Conservation (phyloP, 139 green algal genomes). For the Chlamydomonas asymmetrica region DNA sequence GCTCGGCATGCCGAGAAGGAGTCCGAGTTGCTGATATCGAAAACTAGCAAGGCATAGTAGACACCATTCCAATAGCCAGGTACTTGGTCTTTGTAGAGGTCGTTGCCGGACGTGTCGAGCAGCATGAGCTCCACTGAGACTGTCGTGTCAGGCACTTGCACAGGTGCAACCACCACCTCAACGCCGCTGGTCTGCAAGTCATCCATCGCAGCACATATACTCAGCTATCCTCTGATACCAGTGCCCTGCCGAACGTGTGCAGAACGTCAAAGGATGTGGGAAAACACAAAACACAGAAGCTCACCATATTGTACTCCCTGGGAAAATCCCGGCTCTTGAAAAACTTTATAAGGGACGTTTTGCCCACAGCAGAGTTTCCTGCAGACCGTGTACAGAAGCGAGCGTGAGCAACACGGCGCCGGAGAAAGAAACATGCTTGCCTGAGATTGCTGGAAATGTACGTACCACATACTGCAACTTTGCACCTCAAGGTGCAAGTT, state of each 20-base stretch:
- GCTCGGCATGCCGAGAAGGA: conserved; percentile 43
- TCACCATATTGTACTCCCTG: conserved; percentile 47
- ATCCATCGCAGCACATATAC: not conserved
- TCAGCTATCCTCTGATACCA: not conserved
- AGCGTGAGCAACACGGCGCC: not conserved
- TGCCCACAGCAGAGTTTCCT: conserved; percentile 43
- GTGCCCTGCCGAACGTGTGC: not conserved
- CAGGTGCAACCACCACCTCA: conserved; percentile 32
- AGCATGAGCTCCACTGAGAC: conserved; percentile 42
- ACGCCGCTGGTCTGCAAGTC: conserved; percentile 40
- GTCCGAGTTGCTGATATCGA: conserved; percentile 40
- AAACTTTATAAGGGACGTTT: conserved; percentile 44
- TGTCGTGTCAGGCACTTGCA: conserved; percentile 40
- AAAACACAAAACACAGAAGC: not conserved
- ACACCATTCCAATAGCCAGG: conserved; percentile 49
- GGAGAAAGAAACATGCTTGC: not conserved
- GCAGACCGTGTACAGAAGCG: not conserved
- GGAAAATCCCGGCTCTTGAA: conserved; percentile 44
- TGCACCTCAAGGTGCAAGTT: conserved; percentile 40
- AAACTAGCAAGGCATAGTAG: conserved; percentile 52
- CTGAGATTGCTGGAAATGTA: not conserved
- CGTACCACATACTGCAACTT: conserved; percentile 52
- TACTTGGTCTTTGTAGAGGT: conserved; percentile 42
- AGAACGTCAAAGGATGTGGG: not conserved
- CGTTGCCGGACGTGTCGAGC: conserved; percentile 39